Evolutionary conservation across 129 eudicot species (phyloP).

Genomic region (Erigeron canadensis): DNA sequence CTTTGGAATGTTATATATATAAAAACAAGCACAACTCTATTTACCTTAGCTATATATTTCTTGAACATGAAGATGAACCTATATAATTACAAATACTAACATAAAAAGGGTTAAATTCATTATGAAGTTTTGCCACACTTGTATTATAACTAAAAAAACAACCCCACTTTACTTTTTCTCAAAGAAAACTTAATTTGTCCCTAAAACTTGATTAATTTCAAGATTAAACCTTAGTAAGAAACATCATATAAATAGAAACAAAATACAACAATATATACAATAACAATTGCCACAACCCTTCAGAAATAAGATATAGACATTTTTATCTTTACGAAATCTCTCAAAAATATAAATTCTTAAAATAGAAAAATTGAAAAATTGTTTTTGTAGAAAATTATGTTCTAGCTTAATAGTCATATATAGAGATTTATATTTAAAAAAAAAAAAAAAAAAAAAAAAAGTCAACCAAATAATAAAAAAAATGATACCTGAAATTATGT

Average conservation of each 20-base stretch:
- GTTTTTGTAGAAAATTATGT: background rate
- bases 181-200: background rate
- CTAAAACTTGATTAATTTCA: slow-evolving; percentile 12
- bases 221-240: slow-evolving; percentile 7
- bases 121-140: background rate
- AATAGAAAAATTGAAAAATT: too few relatives aligned
- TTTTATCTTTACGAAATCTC: background rate
- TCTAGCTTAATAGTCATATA: slow-evolving; percentile 13
- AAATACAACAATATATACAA: background rate
- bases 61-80: too few relatives aligned
- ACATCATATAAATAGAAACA: background rate
- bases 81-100: too few relatives aligned
- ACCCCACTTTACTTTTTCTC: background rate
- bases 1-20: too few relatives aligned
- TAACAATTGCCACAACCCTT: background rate
- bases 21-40: too few relatives aligned
- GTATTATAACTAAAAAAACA: background rate
- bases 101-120: too few relatives aligned
- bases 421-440: background rate
- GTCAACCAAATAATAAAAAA: slow-evolving; percentile 22
- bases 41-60: too few relatives aligned
- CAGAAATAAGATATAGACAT: too few relatives aligned
- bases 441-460: slow-evolving; percentile 29
- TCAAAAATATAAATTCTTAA: background rate
- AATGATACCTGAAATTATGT: slow-evolving; percentile 59